phyloP scores from a whole-genome alignment of 768 basidiomycete genomes.

The Inosperma sp. region DNA sequence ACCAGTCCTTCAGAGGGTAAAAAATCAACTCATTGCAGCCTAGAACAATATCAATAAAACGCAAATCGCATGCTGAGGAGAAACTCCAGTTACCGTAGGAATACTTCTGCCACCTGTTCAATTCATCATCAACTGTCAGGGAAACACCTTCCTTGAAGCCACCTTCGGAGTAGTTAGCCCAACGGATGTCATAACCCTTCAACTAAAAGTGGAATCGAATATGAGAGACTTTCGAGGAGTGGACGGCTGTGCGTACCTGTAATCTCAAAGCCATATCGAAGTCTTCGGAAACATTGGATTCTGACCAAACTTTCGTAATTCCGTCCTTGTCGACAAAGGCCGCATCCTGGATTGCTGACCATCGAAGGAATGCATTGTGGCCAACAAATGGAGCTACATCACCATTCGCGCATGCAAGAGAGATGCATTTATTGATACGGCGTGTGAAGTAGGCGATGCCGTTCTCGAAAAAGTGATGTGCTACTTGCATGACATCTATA shows the following conservation, averaged over 20 bases:
- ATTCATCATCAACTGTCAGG: conserved; percentile 82
- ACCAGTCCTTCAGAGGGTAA: conserved; percentile 78
- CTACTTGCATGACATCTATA: conserved; percentile 85
- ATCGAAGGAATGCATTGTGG: conserved; percentile 85
- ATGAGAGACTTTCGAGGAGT: too few relatives aligned
- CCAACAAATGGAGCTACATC: conserved; percentile 83
- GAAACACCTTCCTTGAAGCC: conserved; percentile 92
- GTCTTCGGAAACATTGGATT: conserved; percentile 77
- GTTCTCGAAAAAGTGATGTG: conserved; percentile 86
- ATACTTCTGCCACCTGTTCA: conserved; percentile 92
- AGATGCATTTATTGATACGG: conserved; percentile 79
- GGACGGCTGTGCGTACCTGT: too few relatives aligned
- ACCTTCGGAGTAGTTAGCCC: conserved; percentile 82
- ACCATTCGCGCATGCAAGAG: conserved; percentile 75
- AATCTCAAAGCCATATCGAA: conserved; percentile 77
- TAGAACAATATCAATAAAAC: conserved; percentile 21
- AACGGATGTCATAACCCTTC: conserved; percentile 71
- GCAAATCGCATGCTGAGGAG: neutral
- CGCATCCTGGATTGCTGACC: conserved; percentile 86
- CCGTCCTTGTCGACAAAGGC: conserved; percentile 70
- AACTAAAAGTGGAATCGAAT: conserved; percentile 21
- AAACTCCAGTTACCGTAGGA: conserved; percentile 49
- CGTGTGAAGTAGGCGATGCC: conserved; percentile 86
- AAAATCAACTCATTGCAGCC: conserved; percentile 79
- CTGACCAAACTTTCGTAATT: conserved; percentile 74